Percentiles rank a stretch among this genome's conserved stretches.
Conservation (phyloP, 1,284 basidiomycete species). For the Phylloboletellus chloephorus region DNA sequence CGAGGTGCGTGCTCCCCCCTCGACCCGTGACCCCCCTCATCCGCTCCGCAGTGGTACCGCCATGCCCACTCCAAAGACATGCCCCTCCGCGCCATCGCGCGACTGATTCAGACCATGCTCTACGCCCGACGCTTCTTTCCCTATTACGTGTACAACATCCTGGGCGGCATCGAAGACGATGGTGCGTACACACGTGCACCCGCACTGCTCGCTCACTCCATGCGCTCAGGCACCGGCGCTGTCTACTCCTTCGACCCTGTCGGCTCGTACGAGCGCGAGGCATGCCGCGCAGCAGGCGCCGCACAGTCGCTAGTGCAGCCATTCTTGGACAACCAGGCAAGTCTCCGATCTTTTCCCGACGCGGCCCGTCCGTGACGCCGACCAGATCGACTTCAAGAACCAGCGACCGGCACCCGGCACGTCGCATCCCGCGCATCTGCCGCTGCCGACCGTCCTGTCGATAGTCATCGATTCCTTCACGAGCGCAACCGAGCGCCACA, state of each 20-base stretch:
- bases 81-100: constrained; percentile 86
- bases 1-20: constrained; percentile 55
- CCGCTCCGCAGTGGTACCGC: constrained; percentile 74
- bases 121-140: constrained; percentile 94
- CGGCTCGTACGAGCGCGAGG: constrained; percentile 91
- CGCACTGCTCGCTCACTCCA: constrained; percentile 11
- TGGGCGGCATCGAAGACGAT: constrained; percentile 91
- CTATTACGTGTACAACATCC: constrained; percentile 93
- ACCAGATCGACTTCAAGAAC: constrained; percentile 94
- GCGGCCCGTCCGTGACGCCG: constrained; percentile 31
- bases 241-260: constrained; percentile 98
- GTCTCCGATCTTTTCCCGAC: constrained; percentile 48
- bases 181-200: constrained; percentile 48
- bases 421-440: constrained; percentile 73
- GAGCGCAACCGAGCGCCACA: constrained; percentile 92
- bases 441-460: constrained; percentile 71
- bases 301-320: constrained; percentile 89
- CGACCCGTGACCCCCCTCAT: constrained; percentile 7
- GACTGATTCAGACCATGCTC: constrained; percentile 94
- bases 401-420: constrained; percentile 65
- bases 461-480: constrained; percentile 93
- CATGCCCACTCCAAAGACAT: constrained; percentile 93
- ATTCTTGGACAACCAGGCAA: constrained; percentile 93
- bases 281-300: constrained; percentile 89
- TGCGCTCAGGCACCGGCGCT: constrained; percentile 71